Base-by-base conservation (phyloP, 1,284 basidiomycete species). In the Malassezia arunalokei region DNA sequence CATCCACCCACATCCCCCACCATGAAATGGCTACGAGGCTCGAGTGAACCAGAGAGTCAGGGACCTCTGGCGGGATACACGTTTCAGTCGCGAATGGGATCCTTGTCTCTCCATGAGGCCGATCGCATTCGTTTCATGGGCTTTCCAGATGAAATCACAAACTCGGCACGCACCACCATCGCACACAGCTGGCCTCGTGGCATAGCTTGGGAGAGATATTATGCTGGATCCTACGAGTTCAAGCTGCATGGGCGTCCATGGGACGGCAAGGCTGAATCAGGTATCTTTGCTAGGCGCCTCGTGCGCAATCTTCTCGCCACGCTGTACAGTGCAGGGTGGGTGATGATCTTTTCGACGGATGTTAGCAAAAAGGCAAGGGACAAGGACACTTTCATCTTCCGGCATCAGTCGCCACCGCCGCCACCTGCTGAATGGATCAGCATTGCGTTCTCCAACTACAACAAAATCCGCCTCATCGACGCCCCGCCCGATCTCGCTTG, bases 331-430 rank as follows among this genome's bases (percentile, higher is more conserved):
- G 29, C 27, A 12, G 44, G 44, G 11, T 47, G 44, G 44, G 29
- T 47, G 8, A 14, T 47, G 44, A 47, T 20, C 3, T n/a, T 47
- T 11, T 47, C 44, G 28, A 39, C 24, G 24, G 44, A 47, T 27
- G 11, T 47, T 0, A 39, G 44, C 35, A 47, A 47, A 20, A 47
- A 47, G 37, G 33, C n/a, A 12, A 35, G 17, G 5, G 44, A 47
- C 44, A 47, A 47, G 17, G 44, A 47, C 35, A 37, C 44, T 11
- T 11, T 47, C 9, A 47, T 47, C 7, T 47, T 47, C 17, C 44
- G 44, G 20, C 35, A 47, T 8, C 44, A 47, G 20, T 28, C 37
- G 33, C 44, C 44, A 7, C 35, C 44, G 44, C 44, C 44, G 12
- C 35, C 44, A 14, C 7, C 33, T 2, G 37, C 29, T n/a, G 44